Base-by-base conservation (phyloP, 305 asterid species). In the Fraxinus angustifolia region DNA sequence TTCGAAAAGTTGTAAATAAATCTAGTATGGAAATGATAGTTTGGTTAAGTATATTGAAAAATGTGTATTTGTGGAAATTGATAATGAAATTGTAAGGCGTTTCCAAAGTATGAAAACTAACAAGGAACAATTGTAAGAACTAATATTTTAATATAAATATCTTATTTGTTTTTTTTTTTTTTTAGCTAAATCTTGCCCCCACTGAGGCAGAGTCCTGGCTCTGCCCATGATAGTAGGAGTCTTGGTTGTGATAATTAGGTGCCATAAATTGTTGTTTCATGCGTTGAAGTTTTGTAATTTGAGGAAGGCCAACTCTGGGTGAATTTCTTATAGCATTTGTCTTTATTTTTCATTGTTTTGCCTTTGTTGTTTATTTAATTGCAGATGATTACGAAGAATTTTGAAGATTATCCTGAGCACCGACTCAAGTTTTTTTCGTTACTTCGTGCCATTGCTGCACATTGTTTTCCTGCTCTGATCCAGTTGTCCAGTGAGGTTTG, bases 331-430 rank as follows among this genome's bases (percentile, higher is more conserved):
- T 26, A 12, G 35, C 35, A 4, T 23, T 16, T 30, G 12, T 53
- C 58, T 73, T 62, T 10, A 17, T 53, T 53, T 10, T 28, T 45
- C 26, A 56, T 53, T 67, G 70, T 73, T 65, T 74, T 85, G 62
- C 78, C 53, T 82, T 77, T 40, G 67, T 75, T 58, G 1, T 50
- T 81, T n/a, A 16, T 56, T 79, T 65, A n/a, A 23, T 28, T 83
- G 77, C 94, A 96, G 99, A 96, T 96, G 98, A 96, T 94, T 68
- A 96, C 99, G 0, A 93, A 92, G 85, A 96, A 96, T 82, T 96
- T 96, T 75, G 99, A 96, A 85, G 98, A 96, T 86, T 96, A 96
- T 90, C 99, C 99, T 4, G 99, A 96, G 89, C 98, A 96, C 81
- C 93, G 99, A 67, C 98, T 96, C 78, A 96, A 96, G 89, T 96